Percentiles rank a stretch among this genome's conserved stretches.
Conservation (phyloP, 1,284 basidiomycete species). For the Trametes polyzona region DNA sequence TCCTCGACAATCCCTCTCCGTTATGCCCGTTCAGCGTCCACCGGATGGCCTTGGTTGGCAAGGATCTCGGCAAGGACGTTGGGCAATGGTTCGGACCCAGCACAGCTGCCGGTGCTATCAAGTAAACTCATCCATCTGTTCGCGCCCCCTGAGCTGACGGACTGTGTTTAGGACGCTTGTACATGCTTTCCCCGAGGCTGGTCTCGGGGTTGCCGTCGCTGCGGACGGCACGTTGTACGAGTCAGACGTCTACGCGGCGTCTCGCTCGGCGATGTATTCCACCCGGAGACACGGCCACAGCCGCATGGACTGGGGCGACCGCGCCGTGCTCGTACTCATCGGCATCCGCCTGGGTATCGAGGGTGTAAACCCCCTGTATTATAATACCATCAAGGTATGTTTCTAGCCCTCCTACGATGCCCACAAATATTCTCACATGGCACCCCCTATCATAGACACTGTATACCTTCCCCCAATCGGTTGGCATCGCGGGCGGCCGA, state of each 20-base stretch:
- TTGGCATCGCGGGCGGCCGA: constrained; percentile 95
- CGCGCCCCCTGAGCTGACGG: constrained; percentile 4
- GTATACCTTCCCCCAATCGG: constrained; percentile 93
- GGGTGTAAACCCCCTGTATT: constrained; percentile 94
- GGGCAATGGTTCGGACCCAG: constrained; percentile 99
- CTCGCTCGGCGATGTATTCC: constrained; percentile 50
- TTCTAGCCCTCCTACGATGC: neutral
- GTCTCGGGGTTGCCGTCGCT: constrained; percentile 83
- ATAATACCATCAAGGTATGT: constrained; percentile 89
- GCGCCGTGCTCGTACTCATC: constrained; percentile 87
- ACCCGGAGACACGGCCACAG: constrained; percentile 37
- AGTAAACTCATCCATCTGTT: constrained; percentile 49
- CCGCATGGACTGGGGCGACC: constrained; percentile 70
- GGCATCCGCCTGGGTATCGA: constrained; percentile 90
- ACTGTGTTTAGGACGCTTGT: constrained; percentile 64
- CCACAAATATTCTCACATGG: neutral
- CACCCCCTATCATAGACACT: constrained; percentile 56
- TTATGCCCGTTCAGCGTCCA: constrained; percentile 96
- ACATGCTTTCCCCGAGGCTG: constrained; percentile 79
- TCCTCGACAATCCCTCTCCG: constrained; percentile 88
- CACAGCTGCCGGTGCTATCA: constrained; percentile 94
- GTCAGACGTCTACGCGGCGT: constrained; percentile 85
- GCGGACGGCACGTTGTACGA: constrained; percentile 83
- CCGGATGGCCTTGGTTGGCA: constrained; percentile 93
- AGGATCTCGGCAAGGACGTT: constrained; percentile 93